Percentiles rank a stretch among this genome's conserved stretches.
phyloP scores from a whole-genome alignment of 352 stramenopile species.

The Globisporangium recalcitrans region DNA sequence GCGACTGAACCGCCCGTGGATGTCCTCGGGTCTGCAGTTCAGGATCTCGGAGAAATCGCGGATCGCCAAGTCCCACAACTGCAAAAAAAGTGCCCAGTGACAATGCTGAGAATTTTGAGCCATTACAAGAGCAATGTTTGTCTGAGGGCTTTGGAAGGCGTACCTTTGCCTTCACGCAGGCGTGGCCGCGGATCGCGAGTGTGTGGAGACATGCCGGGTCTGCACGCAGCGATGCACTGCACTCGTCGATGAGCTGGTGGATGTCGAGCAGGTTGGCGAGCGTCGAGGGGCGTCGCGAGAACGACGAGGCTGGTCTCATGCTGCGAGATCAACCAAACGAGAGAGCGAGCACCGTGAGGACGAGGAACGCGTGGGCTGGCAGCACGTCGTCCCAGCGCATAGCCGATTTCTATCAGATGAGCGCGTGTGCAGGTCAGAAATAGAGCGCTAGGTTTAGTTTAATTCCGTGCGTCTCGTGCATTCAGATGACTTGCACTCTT shows the following conservation, averaged over 20 bases:
- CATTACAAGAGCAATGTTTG: too few species aligned
- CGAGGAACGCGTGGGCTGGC: not conserved
- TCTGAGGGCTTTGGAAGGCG: too few species aligned
- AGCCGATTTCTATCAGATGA: not conserved
- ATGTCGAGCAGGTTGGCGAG: slow-evolving; percentile 39
- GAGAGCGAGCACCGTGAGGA: not conserved
- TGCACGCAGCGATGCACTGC: slow-evolving; percentile 30
- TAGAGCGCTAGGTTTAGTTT: slow-evolving; percentile 1
- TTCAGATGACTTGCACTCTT: not conserved
- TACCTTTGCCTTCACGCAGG: slow-evolving; percentile 65
- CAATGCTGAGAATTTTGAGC: not conserved
- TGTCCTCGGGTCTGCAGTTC: slow-evolving; percentile 38
- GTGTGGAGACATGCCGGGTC: slow-evolving; percentile 56
- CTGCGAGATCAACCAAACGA: not conserved
- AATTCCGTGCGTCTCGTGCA: not conserved
- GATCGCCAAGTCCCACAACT: slow-evolving; percentile 46
- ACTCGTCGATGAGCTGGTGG: slow-evolving; percentile 50
- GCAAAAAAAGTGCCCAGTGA: not conserved
- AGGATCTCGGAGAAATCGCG: slow-evolving; percentile 57
- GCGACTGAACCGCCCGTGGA: slow-evolving; percentile 62
- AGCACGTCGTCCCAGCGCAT: not conserved
- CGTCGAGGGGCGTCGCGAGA: slow-evolving; percentile 17
- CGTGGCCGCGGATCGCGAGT: slow-evolving; percentile 52
- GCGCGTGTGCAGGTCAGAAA: not conserved
- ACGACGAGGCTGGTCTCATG: not conserved